Percentiles rank a stretch among this genome's conserved stretches.
These are phyloP conservation scores for Fusarium dimerum DNA, from an alignment of 2,329 filamentous ascomycete species.

Conservation along the genomic window DNA sequence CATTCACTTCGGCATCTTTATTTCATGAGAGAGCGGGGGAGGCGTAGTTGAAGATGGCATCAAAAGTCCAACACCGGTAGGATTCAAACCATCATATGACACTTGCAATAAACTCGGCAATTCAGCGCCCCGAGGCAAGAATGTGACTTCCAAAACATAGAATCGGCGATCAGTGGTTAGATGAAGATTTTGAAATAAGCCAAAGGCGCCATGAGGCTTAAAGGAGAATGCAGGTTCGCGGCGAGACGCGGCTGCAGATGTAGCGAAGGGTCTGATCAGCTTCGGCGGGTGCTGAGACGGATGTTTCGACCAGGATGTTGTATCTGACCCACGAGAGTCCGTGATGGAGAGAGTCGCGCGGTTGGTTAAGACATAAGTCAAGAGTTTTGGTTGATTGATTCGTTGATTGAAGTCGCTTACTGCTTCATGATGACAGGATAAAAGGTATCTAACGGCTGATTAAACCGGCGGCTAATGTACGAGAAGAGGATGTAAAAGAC, in stretches of 20 bases:
- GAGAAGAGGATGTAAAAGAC: background rate
- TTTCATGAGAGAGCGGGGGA: conserved; percentile 13
- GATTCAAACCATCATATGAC: background rate
- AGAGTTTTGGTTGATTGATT: background rate
- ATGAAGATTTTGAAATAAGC: background rate
- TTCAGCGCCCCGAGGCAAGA: background rate
- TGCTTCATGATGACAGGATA: no score
- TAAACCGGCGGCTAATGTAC: no score
- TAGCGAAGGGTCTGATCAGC: conserved; percentile 23
- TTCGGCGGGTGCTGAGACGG: conserved; percentile 17
- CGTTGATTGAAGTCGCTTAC: background rate
- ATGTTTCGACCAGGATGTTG: conserved; percentile 10
- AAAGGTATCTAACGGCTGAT: background rate
- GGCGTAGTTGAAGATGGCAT: conserved; percentile 9
- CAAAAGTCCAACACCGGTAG: background rate
- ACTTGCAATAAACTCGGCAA: background rate
- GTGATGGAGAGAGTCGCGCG: background rate
- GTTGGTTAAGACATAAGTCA: background rate
- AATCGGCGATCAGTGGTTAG: background rate
- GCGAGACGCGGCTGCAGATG: conserved; percentile 22
- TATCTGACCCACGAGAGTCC: background rate
- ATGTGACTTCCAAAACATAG: background rate
- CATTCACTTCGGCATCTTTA: background rate
- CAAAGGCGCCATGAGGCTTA: conserved; percentile 23
- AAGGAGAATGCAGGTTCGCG: conserved; percentile 22